Evolutionary conservation across 2,329 filamentous ascomycete species (phyloP).

Genomic region (Colletotrichum filicis): DNA sequence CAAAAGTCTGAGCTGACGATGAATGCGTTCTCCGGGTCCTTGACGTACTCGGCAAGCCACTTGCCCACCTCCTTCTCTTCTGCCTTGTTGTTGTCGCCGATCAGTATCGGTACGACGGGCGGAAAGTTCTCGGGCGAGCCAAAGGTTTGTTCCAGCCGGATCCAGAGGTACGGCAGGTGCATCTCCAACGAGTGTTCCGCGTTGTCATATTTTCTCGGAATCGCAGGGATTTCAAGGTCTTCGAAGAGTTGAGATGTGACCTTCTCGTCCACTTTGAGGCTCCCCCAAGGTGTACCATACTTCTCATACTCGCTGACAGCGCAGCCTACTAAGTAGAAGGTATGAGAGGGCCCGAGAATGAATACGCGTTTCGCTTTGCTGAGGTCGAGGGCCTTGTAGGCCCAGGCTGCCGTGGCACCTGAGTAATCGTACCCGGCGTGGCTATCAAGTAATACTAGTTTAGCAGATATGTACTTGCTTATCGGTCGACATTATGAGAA

Average conservation of each 20-base stretch:
- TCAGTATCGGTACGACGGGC: constrained; percentile 83
- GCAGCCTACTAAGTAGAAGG: constrained; percentile 80
- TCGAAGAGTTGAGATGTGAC: constrained; percentile 53
- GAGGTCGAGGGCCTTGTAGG: constrained; percentile 89
- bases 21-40: constrained; percentile 81
- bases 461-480: no score
- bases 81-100: constrained; percentile 76
- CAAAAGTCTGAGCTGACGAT: constrained; percentile 96
- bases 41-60: constrained; percentile 81
- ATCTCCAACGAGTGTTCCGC: constrained; percentile 93
- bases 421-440: constrained; percentile 96
- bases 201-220: constrained; percentile 57
- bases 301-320: constrained; percentile 78
- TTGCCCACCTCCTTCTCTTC: constrained; percentile 77
- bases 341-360: constrained; percentile 92
- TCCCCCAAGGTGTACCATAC: constrained; percentile 81
- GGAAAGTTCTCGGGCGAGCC: constrained; percentile 69
- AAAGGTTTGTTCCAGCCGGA: constrained; percentile 69
- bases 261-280: constrained; percentile 71
- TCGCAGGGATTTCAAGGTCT: constrained; percentile 65
- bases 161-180: constrained; percentile 94
- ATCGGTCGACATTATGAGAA: neutral
- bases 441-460: constrained; percentile 55
- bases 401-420: constrained; percentile 91
- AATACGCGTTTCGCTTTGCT: constrained; percentile 88